These are phyloP conservation scores for Helicostylum pulchrum DNA, from an alignment of 192 early-diverging fungal species.

Conservation along the genomic window DNA sequence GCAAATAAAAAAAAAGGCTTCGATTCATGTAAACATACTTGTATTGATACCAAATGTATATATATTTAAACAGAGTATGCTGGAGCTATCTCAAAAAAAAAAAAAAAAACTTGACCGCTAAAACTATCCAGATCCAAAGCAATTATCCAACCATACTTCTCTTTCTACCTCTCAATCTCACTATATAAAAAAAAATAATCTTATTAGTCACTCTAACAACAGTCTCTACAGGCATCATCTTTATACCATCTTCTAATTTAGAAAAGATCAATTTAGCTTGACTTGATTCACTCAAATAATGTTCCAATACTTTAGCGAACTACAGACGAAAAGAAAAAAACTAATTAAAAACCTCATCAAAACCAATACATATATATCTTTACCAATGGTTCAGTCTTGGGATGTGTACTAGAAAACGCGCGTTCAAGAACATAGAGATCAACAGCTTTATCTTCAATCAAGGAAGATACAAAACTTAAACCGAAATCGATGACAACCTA, in stretches of 20 bases:
- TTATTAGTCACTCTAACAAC: background rate
- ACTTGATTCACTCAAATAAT: constrained; percentile 56
- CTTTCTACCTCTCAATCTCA: constrained; percentile 79
- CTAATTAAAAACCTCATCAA: background rate
- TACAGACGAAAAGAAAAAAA: constrained; percentile 31
- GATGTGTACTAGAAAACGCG: constrained; percentile 91
- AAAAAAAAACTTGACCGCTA: too few species aligned
- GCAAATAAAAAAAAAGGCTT: too few species aligned
- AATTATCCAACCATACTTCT: constrained; percentile 68
- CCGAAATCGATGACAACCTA: constrained; percentile 94
- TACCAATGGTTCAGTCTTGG: constrained; percentile 76
- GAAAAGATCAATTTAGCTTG: constrained; percentile 57
- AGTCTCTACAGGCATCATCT: background rate
- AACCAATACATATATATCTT: background rate
- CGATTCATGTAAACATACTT: too few species aligned
- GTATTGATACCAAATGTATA: too few species aligned
- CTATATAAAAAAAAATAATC: constrained; percentile 31
- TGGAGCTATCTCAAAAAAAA: too few species aligned
- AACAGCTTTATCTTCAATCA: constrained; percentile 95
- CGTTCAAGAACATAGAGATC: constrained; percentile 98
- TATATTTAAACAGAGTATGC: too few species aligned
- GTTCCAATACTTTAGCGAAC: constrained; percentile 71
- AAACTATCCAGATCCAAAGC: too few species aligned
- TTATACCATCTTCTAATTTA: constrained; percentile 84
- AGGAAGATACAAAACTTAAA: constrained; percentile 76